phyloP scores from a whole-genome alignment of 306 rosid species.

The Begonia fuchsioides region DNA sequence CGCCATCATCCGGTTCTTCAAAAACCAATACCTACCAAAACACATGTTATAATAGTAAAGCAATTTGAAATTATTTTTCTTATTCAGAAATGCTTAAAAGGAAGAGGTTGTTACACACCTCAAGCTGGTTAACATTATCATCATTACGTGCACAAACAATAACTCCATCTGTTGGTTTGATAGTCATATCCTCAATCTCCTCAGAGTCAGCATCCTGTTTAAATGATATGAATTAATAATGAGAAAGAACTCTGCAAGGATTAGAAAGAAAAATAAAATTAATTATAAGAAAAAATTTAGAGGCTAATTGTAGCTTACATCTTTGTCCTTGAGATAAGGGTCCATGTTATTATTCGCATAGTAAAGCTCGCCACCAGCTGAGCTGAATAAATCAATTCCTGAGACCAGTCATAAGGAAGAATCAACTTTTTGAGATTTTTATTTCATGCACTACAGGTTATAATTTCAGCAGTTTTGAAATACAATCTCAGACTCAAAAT shows the following conservation, averaged over 20 bases:
- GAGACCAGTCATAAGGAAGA: constrained; percentile 3
- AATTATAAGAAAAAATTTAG: background rate
- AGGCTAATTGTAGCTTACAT: constrained; percentile 21
- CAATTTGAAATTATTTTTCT: background rate
- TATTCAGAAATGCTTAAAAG: background rate
- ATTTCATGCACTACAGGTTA: background rate
- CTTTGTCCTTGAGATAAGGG: constrained; percentile 50
- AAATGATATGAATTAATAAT: background rate
- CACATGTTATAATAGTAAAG: background rate
- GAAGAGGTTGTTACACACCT: constrained; percentile 22
- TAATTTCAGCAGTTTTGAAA: background rate
- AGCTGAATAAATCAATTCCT: constrained; percentile 62
- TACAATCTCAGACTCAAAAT: too few species aligned
- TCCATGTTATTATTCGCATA: constrained; percentile 60
- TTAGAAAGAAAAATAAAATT: background rate
- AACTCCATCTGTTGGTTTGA: constrained; percentile 60
- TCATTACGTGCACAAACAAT: constrained; percentile 52
- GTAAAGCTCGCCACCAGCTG: constrained; percentile 52
- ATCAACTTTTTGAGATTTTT: background rate
- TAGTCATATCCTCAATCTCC: constrained; percentile 57
- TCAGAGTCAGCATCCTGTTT: constrained; percentile 61
- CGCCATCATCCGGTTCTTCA: constrained; percentile 43
- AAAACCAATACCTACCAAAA: constrained; percentile 51
- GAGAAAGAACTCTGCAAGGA: background rate
- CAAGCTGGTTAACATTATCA: constrained; percentile 54